Percentiles rank a stretch among this genome's conserved stretches.
Evolutionary conservation across 768 basidiomycete species (phyloP).

Genomic region (Calocybe cyanea): DNA sequence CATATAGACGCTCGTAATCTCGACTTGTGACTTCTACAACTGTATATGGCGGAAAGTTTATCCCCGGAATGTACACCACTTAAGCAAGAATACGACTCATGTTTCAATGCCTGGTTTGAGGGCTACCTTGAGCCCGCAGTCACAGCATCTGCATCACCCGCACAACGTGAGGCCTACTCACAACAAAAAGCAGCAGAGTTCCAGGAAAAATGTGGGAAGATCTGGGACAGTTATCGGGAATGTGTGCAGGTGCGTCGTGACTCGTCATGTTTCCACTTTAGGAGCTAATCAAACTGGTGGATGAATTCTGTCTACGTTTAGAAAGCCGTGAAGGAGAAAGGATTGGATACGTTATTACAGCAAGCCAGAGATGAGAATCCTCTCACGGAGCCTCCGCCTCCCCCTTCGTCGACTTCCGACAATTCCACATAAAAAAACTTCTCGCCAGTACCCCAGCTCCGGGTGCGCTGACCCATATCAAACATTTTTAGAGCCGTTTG

Average conservation of each 20-base stretch:
- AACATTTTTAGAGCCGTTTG: too few relatives aligned
- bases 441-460: too few relatives aligned
- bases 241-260: constrained; percentile 55
- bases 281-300: background rate
- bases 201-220: constrained; percentile 75
- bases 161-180: constrained; percentile 57
- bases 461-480: too few relatives aligned
- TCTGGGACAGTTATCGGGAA: constrained; percentile 76
- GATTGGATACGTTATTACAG: constrained; percentile 68
- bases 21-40: background rate
- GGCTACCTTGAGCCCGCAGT: constrained; percentile 88
- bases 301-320: constrained; percentile 22
- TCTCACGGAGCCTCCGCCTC: constrained; percentile 45
- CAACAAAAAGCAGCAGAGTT: constrained; percentile 85
- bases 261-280: too few relatives aligned
- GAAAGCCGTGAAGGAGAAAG: constrained; percentile 79
- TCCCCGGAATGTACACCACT: constrained; percentile 83
- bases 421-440: too few relatives aligned
- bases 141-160: constrained; percentile 31
- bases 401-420: background rate
- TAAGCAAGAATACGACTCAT: constrained; percentile 86
- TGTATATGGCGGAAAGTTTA: constrained; percentile 73
- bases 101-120: constrained; percentile 98
- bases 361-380: constrained; percentile 83
- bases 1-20: background rate